Conservation (phyloP, 148 eudicot species). For the Hydrangea macrophylla region DNA sequence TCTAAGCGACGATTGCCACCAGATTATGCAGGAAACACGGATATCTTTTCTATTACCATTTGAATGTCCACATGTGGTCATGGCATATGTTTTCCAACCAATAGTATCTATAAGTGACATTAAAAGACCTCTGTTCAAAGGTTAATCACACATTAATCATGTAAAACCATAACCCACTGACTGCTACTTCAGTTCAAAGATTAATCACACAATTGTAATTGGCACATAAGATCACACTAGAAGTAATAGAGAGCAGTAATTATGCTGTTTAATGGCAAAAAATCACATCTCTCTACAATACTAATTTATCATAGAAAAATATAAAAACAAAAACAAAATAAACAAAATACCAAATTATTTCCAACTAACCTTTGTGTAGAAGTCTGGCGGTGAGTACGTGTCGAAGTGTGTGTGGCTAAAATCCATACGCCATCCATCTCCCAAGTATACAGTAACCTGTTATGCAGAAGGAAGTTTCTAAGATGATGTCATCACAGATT, state of each 20-base stretch:
- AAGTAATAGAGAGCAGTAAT: background rate
- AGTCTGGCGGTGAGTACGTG: slow-evolving; percentile 62
- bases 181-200: background rate
- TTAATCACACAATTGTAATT: background rate
- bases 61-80: background rate
- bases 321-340: too few species aligned
- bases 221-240: background rate
- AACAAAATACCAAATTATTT: too few species aligned
- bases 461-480: slow-evolving; percentile 1
- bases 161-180: background rate
- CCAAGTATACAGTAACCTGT: slow-evolving; percentile 54
- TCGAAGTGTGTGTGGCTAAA: slow-evolving; percentile 61
- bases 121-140: too few species aligned
- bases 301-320: background rate
- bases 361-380: slow-evolving; percentile 48
- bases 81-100: too few species aligned
- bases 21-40: background rate
- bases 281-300: background rate
- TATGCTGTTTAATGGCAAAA: background rate
- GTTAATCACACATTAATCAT: background rate
- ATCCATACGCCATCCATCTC: slow-evolving; percentile 65
- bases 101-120: too few species aligned
- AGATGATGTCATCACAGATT: slow-evolving; percentile 3
- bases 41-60: too few species aligned
- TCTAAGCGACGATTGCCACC: too few species aligned